These are phyloP conservation scores for Coemansia sp. DNA, from an alignment of 192 early-diverging fungal species.

Conservation along the genomic window DNA sequence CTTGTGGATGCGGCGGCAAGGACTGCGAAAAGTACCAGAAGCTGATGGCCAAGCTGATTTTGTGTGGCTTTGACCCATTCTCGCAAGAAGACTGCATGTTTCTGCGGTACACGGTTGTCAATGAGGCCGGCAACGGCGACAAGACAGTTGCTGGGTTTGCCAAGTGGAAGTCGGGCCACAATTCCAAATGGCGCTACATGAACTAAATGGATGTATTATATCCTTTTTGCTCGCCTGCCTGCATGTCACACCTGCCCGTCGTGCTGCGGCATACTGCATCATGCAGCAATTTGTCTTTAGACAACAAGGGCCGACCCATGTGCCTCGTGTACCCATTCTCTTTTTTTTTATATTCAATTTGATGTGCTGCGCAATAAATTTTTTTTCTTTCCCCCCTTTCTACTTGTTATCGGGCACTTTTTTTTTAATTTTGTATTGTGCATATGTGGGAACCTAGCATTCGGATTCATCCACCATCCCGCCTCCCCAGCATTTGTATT, in stretches of 20 bases:
- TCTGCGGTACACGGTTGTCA: constrained; percentile 38
- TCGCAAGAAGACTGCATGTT: constrained; percentile 46
- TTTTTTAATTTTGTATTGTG: background rate
- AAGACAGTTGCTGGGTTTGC: constrained; percentile 38
- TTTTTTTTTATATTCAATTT: background rate
- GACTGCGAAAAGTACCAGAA: constrained; percentile 30
- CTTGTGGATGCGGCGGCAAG: constrained; percentile 43
- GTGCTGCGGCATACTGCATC: background rate
- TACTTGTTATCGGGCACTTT: background rate
- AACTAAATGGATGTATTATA: constrained; percentile 15
- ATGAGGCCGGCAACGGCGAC: constrained; percentile 38
- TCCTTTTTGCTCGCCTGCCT: constrained; percentile 5
- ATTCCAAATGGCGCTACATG: constrained; percentile 35
- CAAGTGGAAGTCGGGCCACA: constrained; percentile 48
- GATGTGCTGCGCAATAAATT: background rate
- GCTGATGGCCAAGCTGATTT: constrained; percentile 45
- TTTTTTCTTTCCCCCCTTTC: constrained; percentile 1
- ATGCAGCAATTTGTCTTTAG: constrained; percentile 1
- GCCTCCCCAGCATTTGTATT: no score
- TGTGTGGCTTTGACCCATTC: constrained; percentile 40
- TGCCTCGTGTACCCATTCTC: background rate
- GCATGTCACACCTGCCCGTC: background rate
- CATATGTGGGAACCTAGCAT: no score
- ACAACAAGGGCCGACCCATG: constrained; percentile 2
- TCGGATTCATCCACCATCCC: no score